Evolutionary conservation across 1,284 basidiomycete genomes (phyloP).

Genomic region (Pseudozyma hubeiensis): DNA sequence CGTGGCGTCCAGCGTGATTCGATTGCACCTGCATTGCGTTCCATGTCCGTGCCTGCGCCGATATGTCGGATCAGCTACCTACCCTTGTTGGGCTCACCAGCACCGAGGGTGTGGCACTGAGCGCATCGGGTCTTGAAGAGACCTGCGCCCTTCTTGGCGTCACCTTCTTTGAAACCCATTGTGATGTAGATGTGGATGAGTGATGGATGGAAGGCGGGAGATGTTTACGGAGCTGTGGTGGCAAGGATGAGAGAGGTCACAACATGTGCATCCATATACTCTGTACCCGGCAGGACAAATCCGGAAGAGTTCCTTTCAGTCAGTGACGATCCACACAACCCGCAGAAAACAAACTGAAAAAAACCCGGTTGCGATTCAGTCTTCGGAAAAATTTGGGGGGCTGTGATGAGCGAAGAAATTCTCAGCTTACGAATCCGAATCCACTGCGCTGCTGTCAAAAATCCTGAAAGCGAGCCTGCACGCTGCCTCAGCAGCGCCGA

Average conservation of each 20-base stretch:
- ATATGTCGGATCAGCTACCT: conserved; percentile 35
- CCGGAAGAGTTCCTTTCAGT: conserved; percentile 2
- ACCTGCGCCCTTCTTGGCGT: conserved; percentile 64
- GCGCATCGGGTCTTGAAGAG: conserved; percentile 84
- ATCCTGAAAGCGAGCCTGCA: background rate
- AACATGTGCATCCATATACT: conserved; percentile 11
- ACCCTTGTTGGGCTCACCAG: conserved; percentile 81
- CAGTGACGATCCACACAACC: background rate
- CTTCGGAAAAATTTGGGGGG: conserved; percentile 5
- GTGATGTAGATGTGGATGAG: conserved; percentile 14
- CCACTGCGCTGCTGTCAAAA: no score
- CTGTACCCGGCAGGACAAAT: conserved; percentile 2
- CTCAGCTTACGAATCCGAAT: conserved; percentile 31
- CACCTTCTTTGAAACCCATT: conserved; percentile 62
- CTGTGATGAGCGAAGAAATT: background rate
- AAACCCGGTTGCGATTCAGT: conserved; percentile 8
- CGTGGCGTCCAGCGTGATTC: no score
- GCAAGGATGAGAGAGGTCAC: background rate
- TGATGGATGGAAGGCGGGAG: background rate
- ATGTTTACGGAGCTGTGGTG: conserved; percentile 17
- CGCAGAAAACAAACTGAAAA: background rate
- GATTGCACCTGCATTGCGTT: no score
- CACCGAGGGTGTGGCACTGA: conserved; percentile 92
- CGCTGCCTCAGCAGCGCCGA: conserved; percentile 5
- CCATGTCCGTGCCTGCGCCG: no score